Evolutionary conservation across 148 eudicot genomes (phyloP), one percentile per base, ranked within the genome.

Genomic region (Bassia scoparia): DNA sequence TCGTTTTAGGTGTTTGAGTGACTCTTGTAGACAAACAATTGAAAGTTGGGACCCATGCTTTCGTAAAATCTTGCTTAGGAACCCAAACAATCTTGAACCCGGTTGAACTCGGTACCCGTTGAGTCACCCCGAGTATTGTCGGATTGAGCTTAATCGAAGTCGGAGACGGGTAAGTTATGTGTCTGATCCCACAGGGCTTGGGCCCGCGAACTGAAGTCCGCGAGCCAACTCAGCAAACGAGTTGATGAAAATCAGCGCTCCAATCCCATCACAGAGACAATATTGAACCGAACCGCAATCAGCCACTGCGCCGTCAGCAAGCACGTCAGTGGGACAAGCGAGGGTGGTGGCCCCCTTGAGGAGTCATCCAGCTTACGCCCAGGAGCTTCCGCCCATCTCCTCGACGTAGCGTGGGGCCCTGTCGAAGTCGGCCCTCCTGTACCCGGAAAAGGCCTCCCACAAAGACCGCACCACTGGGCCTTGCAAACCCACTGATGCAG

Each of bases 311-410:
- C 87, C 92, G 59, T 88, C 90, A 5, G 84, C 62, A 1, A 92
- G 90, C 97, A 92, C 53, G 97, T 92, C 74, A 92, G 89, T 87
- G 89, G 97, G 21, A 87, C 85, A 5, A 84, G 87, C 2, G 89
- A 52, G 0, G 87, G 87, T 60, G 95, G 95, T n/a, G 48, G 67
- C 86, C 68, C 91, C 84, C 7, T 75, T 79, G 20, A 89, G 83
- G 0, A 88, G 41, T 89, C 92, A 23, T 73, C 82, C 64, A 84
- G 31, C 81, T 73, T 35, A 79, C 72, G 17, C 88, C 79, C 67
- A 92, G 34, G 7, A 92, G 64, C 75, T 81, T 76, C 54, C 88
- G 73, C 91, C 97, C n/a, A n/a, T 82, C 71, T 89, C 84, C 2
- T 80, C 85, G 5, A 83, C 82, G 70, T 56, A 73, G 37, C 61